Evolutionary conservation across 2,329 filamentous ascomycete species (phyloP).

Genomic region (Colletotrichum tabaci): DNA sequence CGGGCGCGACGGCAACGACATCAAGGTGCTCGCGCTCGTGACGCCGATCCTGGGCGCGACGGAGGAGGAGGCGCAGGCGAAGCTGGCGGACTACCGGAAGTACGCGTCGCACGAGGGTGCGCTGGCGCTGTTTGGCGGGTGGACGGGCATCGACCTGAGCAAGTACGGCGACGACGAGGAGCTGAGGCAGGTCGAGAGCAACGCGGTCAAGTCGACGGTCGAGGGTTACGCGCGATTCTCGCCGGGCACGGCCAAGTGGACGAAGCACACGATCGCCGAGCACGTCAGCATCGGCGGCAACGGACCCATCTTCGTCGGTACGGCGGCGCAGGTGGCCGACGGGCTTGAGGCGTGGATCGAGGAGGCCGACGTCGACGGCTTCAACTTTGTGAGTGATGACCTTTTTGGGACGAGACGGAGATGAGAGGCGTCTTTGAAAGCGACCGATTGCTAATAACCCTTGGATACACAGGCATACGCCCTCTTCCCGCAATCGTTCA

Average conservation of each 20-base stretch:
- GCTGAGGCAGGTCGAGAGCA: slow-evolving; percentile 72
- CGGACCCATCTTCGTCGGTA: slow-evolving; percentile 76
- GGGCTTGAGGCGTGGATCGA: slow-evolving; percentile 76
- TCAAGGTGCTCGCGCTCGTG: slow-evolving; percentile 79
- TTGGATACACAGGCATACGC: slow-evolving; percentile 67
- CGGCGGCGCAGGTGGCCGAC: slow-evolving; percentile 75
- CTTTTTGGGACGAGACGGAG: neutral
- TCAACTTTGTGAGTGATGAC: slow-evolving; percentile 72
- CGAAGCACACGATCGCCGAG: slow-evolving; percentile 78
- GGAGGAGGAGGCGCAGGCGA: slow-evolving; percentile 75
- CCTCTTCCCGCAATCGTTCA: slow-evolving; percentile 77
- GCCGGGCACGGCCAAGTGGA: slow-evolving; percentile 77
- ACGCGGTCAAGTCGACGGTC: slow-evolving; percentile 72
- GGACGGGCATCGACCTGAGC: slow-evolving; percentile 73
- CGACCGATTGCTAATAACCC: neutral
- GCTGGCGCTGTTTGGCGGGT: slow-evolving; percentile 79
- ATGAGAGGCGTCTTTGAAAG: neutral
- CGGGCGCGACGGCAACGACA: slow-evolving; percentile 71
- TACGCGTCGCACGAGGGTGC: slow-evolving; percentile 76
- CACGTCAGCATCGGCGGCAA: slow-evolving; percentile 79
- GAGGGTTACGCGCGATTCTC: slow-evolving; percentile 70
- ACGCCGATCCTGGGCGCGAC: slow-evolving; percentile 76
- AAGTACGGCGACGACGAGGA: slow-evolving; percentile 77
- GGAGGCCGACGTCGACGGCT: slow-evolving; percentile 81
- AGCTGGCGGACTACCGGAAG: slow-evolving; percentile 72